Base-by-base conservation (phyloP, 208 protist genomes). In the Porcisia deanei region DNA sequence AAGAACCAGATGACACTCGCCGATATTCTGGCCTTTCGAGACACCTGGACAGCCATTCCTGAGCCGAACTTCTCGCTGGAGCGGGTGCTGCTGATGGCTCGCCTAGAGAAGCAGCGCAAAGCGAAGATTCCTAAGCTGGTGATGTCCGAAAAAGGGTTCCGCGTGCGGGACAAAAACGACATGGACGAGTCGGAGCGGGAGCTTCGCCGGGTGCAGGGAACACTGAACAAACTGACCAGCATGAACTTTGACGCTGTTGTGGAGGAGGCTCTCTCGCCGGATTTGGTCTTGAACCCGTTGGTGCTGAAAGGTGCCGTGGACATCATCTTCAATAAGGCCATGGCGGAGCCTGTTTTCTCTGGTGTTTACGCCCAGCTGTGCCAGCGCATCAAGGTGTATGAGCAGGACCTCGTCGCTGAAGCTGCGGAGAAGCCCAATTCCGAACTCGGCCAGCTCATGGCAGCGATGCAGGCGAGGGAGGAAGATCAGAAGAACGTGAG, bases 181-280 rank as follows among this genome's bases (percentile, higher is more conserved):
- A 91, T 97, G 84, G 87, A 92, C 63, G 79, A 84, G 49, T 84
- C 85, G 20, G 94, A 96, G 80, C 75, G 81, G 16, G 86, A 88
- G 66, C 80, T 97, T 41, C 88, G 94, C 12, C 82, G 77, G 12
- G 85, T 97, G 59, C 94, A 97, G 81, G 82, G 85, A 55, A 82
- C 88, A 20, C 82, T 97, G 67, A 97, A 97, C 82, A 97, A 97
- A 76, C 85, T 97, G 57, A 96, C 94, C 0, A 84, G 94, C 63
- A 80, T 91, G 69, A 97, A 97, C 77, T 97, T 94, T 75, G 86
- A 94, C 68, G 74, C 87, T 3, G 73, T 97, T 55, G 79, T 84
- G 39, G 79, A 88, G 22, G 82, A 93, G 39, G 86, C 92, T 52
- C 80, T 94, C 25, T 83, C 80, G 25, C 84, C 79, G 0, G 89